Base-by-base conservation (phyloP, 805 yeast genomes). In the Kuraishia floccosa region DNA sequence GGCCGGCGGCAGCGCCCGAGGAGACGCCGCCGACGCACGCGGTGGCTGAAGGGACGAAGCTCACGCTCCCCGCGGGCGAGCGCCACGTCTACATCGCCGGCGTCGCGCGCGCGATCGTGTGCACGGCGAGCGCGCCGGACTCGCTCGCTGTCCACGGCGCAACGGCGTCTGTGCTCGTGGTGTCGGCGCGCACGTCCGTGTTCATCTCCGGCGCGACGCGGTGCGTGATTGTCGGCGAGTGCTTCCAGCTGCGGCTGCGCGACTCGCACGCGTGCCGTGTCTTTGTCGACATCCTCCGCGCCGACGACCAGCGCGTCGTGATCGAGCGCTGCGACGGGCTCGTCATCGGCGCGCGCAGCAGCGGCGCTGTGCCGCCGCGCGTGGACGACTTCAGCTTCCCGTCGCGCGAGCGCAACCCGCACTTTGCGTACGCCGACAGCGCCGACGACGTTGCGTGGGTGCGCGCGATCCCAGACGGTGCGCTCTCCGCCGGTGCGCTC, bases 191-290 rank as follows among this genome's bases (percentile, higher is more conserved):
- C 15, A 19, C 22, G 3, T 17, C 27, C 7, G 13, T 30, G n/a
- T 30, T 30, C 26, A 24, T 30, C n/a, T 17, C 27, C 11, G 19
- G 15, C 20, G 31, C 27, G 13, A 5, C 10, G 3, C 22, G 17
- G 11, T 22, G 27, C 18, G 22, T 30, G 3, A 4, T 30, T 3
- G 27, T 7, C 7, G 31, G 31, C 9, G n/a, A 12, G 4, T 30
- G 31, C n/a, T 6, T 12, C 12, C 31, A 30, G 27, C 27, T 30
- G 9, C n/a, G 31, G 11, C 13, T 30, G 15, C 20, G 24, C 9
- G 22, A 30, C 12, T 9, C 24, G 14, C 11, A 14, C 13, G 12
- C 13, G 7, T 30, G 27, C 9, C 9, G 17, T 4, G 17, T 30
- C 7, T 24, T 15, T 14, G 31, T 30, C 21, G 21, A 30, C 15